Evolutionary conservation across 148 eudicot genomes (phyloP).

Genomic region (Gaultheria prostrata): DNA sequence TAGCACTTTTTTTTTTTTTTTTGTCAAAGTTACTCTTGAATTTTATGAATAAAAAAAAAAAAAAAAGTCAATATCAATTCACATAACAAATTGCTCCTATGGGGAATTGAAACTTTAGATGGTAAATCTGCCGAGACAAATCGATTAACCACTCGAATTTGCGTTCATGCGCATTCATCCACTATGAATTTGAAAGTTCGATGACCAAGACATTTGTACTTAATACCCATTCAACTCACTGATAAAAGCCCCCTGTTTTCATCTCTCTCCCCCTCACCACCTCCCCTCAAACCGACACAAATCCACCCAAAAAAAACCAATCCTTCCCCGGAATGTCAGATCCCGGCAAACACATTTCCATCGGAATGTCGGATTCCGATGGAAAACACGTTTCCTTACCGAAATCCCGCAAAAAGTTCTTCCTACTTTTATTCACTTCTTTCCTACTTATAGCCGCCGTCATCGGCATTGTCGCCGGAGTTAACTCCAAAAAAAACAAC

Average conservation of each 20-base stretch:
- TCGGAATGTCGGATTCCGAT: slow-evolving; percentile 21
- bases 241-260: neutral
- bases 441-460: slow-evolving; percentile 41
- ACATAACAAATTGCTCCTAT: no score
- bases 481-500: slow-evolving; percentile 18
- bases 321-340: neutral
- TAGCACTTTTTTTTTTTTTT: no score
- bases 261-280: neutral
- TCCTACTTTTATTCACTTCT: slow-evolving; percentile 32
- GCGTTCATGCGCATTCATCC: no score
- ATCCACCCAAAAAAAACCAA: neutral
- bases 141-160: no score
- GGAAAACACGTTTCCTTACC: slow-evolving; percentile 15
- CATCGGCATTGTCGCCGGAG: slow-evolving; percentile 32
- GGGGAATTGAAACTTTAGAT: no score
- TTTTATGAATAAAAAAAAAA: no score
- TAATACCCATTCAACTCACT: neutral
- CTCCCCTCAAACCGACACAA: neutral
- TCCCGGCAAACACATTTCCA: slow-evolving; percentile 12
- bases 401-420: slow-evolving; percentile 35
- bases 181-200: neutral
- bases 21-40: no score
- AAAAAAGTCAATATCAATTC: no score
- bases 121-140: no score
- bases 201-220: neutral